phyloP scores from a whole-genome alignment of 1,139 yeast species.

The Yamadazyma conglobata region DNA sequence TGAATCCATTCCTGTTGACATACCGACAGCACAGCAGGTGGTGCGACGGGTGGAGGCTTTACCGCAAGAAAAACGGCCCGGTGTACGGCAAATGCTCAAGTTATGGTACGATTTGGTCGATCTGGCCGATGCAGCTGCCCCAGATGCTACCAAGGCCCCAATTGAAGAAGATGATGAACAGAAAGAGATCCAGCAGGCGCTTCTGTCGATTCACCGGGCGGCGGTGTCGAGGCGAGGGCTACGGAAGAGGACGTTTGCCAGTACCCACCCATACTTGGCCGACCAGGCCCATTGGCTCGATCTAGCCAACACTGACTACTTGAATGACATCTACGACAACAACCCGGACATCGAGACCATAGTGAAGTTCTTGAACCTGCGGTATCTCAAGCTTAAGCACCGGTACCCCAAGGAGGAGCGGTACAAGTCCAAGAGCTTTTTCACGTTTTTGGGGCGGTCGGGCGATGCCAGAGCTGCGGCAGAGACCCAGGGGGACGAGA shows the following conservation, averaged over 20 bases:
- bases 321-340: constrained; percentile 38
- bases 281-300: constrained; percentile 49
- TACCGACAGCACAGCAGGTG: no score
- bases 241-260: constrained; percentile 43
- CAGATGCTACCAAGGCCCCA: background rate
- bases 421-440: constrained; percentile 38
- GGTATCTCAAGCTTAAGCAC: constrained; percentile 30
- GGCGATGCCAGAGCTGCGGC: constrained; percentile 5
- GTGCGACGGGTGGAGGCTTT: no score
- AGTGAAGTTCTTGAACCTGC: constrained; percentile 33
- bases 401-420: constrained; percentile 40
- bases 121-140: background rate
- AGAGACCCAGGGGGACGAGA: no score
- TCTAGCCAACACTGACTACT: constrained; percentile 30
- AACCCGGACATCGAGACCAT: constrained; percentile 33
- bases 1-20: constrained; percentile 6
- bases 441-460: constrained; percentile 13
- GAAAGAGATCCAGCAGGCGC: constrained; percentile 11
- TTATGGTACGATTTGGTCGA: background rate
- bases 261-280: constrained; percentile 46
- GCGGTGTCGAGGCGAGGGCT: constrained; percentile 29
- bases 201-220: constrained; percentile 10
- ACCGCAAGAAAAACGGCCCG: background rate
- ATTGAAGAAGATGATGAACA: constrained; percentile 2
- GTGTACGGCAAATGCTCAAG: background rate